Conservation (phyloP, 495 filamentous ascomycete species). For the Penicillium cosmopolitanum region DNA sequence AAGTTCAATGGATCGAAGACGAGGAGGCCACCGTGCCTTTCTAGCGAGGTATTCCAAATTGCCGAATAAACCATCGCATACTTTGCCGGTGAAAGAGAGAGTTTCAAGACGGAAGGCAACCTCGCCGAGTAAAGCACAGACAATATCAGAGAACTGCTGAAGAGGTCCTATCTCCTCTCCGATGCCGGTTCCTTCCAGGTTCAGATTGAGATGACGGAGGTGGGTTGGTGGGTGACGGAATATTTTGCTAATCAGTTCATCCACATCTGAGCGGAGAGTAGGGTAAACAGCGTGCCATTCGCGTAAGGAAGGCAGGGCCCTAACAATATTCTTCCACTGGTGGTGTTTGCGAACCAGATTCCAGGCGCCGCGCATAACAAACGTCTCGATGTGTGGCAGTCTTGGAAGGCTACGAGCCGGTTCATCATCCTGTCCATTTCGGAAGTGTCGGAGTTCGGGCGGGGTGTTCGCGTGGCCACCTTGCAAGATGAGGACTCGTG, state of each 20-base stretch:
- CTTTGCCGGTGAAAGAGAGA: conserved; percentile 66
- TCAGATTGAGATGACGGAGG: conserved; percentile 65
- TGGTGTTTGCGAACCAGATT: conserved; percentile 68
- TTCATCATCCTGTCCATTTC: conserved; percentile 2
- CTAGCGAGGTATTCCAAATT: conserved; percentile 27
- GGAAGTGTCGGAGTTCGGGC: conserved; percentile 63
- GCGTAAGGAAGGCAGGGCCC: conserved; percentile 64
- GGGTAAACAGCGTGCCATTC: conserved; percentile 75
- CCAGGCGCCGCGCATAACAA: conserved; percentile 76
- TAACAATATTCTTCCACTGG: conserved; percentile 63
- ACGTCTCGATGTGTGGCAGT: conserved; percentile 55
- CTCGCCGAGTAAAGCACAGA: neutral
- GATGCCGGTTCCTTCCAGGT: conserved; percentile 62
- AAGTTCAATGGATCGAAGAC: neutral
- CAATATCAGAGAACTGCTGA: neutral
- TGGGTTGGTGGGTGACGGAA: conserved; percentile 58
- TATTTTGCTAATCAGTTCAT: conserved; percentile 47
- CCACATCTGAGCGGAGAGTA: conserved; percentile 64
- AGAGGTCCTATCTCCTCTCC: neutral
- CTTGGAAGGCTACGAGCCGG: conserved; percentile 33
- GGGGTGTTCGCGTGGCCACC: conserved; percentile 75
- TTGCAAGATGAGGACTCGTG: conserved; percentile 69
- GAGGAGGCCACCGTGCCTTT: neutral
- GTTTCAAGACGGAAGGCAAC: conserved; percentile 59
- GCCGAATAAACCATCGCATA: conserved; percentile 63